Percentiles rank a stretch among this genome's conserved stretches.
Evolutionary conservation across 768 basidiomycete genomes (phyloP).

Genomic region (Lepiota subincarnata): DNA sequence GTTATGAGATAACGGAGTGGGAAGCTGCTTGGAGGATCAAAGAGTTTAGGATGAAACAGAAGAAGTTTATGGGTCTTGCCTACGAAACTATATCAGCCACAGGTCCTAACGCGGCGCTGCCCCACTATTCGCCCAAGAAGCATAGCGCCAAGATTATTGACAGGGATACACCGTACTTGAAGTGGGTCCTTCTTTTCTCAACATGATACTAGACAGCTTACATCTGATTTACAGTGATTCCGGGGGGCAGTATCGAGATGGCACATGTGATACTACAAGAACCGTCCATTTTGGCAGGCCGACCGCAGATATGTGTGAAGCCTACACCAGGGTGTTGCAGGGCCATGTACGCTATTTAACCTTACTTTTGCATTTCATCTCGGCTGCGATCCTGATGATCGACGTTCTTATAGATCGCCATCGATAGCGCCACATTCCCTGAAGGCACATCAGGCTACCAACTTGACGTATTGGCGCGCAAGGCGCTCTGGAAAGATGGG

Average conservation of each 20-base stretch:
- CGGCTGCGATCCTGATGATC: conserved; percentile 17
- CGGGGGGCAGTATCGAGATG: conserved; percentile 86
- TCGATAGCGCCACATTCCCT: conserved; percentile 88
- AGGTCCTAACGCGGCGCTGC: conserved; percentile 89
- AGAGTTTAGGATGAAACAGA: conserved; percentile 65
- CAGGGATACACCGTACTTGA: conserved; percentile 79
- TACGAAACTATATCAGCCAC: conserved; percentile 89
- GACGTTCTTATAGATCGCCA: conserved; percentile 64
- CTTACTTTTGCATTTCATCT: conserved; percentile 14
- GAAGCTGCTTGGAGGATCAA: conserved; percentile 84
- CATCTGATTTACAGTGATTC: conserved; percentile 61
- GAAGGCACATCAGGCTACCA: conserved; percentile 81
- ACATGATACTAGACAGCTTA: not conserved
- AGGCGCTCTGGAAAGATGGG: conserved; percentile 83
- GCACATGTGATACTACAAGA: conserved; percentile 82
- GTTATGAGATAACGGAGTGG: conserved; percentile 86
- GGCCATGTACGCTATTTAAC: conserved; percentile 73
- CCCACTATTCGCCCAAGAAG: conserved; percentile 85
- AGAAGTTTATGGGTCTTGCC: conserved; percentile 79
- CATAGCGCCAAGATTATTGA: conserved; percentile 68
- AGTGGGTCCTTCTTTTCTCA: conserved; percentile 44
- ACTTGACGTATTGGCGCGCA: conserved; percentile 87
- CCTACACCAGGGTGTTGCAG: conserved; percentile 93
- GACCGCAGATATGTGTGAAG: conserved; percentile 79
- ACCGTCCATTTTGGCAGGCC: conserved; percentile 88